Percentiles rank a stretch among this genome's conserved stretches.
These are phyloP conservation scores for Podila horticola DNA, from an alignment of 192 early-diverging fungal genomes.

Conservation along the genomic window DNA sequence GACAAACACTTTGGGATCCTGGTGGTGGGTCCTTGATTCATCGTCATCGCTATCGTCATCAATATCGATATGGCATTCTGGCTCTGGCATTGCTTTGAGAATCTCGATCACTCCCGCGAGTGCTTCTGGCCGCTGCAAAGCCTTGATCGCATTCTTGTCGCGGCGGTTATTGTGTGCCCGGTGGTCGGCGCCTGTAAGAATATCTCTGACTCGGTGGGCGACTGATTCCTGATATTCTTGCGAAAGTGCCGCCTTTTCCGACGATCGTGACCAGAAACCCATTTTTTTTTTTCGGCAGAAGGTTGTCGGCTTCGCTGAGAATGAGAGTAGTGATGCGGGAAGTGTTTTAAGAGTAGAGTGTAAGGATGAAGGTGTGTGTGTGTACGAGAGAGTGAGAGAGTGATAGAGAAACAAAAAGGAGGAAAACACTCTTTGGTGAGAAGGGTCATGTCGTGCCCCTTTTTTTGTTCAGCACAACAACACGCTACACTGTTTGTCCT, in stretches of 20 bases:
- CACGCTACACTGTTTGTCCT: too few species aligned
- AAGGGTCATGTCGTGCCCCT: too few species aligned
- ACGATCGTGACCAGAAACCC: constrained; percentile 37
- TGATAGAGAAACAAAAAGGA: too few species aligned
- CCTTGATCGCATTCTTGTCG: constrained; percentile 50
- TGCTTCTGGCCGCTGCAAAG: constrained; percentile 42
- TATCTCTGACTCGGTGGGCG: constrained; percentile 49
- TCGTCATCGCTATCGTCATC: constrained; percentile 15
- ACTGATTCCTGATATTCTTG: constrained; percentile 52
- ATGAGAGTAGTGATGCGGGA: too few species aligned
- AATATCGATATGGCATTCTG: constrained; percentile 37
- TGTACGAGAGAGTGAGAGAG: too few species aligned
- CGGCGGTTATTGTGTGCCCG: constrained; percentile 3
- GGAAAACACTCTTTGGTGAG: too few species aligned
- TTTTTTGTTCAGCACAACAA: too few species aligned
- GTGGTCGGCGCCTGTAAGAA: constrained; percentile 45
- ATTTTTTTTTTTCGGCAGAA: neutral
- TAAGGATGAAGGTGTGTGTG: too few species aligned
- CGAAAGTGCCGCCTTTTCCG: constrained; percentile 3
- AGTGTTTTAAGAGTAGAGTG: too few species aligned
- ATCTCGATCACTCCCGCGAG: constrained; percentile 47
- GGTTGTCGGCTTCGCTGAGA: too few species aligned
- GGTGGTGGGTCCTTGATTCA: neutral
- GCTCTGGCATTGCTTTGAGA: constrained; percentile 55
- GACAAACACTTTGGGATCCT: neutral